phyloP scores from a whole-genome alignment of 2,329 filamentous ascomycete genomes.

The Phoma herbarum region DNA sequence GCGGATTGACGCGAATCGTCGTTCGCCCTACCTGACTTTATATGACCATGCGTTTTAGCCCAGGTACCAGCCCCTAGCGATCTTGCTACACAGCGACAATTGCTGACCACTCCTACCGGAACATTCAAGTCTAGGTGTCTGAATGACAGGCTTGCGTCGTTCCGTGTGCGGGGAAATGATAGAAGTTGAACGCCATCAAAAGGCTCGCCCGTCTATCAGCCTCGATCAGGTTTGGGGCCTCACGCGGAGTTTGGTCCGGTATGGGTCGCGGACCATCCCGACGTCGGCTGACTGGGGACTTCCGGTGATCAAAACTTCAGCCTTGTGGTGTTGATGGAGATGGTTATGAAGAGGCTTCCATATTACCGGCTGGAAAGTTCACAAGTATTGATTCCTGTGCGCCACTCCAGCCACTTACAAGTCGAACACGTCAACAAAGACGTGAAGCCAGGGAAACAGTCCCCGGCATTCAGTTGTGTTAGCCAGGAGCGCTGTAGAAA shows the following conservation, averaged over 20 bases:
- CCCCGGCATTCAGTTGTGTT: background rate
- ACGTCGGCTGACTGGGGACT: background rate
- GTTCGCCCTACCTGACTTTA: background rate
- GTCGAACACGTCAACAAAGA: background rate
- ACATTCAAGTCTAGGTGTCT: slow-evolving; percentile 2
- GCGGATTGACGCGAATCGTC: background rate
- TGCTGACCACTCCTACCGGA: slow-evolving; percentile 1
- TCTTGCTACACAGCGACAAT: slow-evolving; percentile 3
- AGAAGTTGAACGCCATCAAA: slow-evolving; percentile 10
- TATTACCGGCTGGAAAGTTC: slow-evolving; percentile 2
- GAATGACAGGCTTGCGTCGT: background rate
- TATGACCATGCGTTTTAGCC: background rate
- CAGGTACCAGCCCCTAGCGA: background rate
- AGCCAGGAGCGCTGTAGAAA: background rate
- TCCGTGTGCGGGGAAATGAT: slow-evolving; percentile 15
- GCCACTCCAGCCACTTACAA: background rate
- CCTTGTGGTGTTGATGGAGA: background rate
- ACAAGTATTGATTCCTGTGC: background rate
- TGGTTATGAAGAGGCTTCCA: background rate
- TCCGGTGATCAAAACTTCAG: background rate
- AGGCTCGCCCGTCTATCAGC: slow-evolving; percentile 10
- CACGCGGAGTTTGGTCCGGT: slow-evolving; percentile 16
- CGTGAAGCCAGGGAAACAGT: background rate
- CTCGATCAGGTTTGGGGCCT: slow-evolving; percentile 13
- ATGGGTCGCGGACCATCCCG: slow-evolving; percentile 12